Percentiles rank a stretch among this genome's conserved stretches.
These are phyloP conservation scores for Chaetomium globosum DNA, from an alignment of 2,329 filamentous ascomycete genomes.

Conservation along the genomic window DNA sequence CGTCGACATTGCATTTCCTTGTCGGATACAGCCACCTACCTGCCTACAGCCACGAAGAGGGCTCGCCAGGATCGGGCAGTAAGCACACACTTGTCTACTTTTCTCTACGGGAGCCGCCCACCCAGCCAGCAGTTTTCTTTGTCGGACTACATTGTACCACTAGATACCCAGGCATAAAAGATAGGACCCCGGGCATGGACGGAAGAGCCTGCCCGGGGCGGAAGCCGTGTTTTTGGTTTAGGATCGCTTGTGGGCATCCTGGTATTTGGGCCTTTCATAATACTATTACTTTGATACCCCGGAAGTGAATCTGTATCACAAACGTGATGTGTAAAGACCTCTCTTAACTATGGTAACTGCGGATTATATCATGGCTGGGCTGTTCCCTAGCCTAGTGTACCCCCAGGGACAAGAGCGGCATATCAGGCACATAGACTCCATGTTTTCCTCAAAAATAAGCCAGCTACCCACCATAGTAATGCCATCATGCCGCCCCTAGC, in stretches of 20 bases:
- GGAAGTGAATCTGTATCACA: not conserved
- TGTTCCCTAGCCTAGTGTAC: too few relatives aligned
- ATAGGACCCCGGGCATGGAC: not conserved
- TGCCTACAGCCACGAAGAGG: not conserved
- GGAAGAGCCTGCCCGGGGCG: slow-evolving; percentile 8
- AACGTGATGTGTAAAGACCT: not conserved
- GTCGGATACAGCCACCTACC: not conserved
- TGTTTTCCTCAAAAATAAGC: too few relatives aligned
- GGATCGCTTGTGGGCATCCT: not conserved
- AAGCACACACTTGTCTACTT: not conserved
- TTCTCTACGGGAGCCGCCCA: not conserved
- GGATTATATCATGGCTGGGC: not conserved
- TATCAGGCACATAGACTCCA: too few relatives aligned
- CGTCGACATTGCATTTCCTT: not conserved
- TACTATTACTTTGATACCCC: slow-evolving; percentile 17
- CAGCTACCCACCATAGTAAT: not conserved
- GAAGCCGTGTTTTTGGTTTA: slow-evolving; percentile 10
- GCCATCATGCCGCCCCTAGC: too few relatives aligned
- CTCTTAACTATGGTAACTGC: not conserved
- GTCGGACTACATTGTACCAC: slow-evolving; percentile 28
- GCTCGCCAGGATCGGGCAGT: not conserved
- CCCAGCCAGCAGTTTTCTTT: slow-evolving; percentile 20
- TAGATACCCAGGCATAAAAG: slow-evolving; percentile 34
- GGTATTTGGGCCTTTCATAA: slow-evolving; percentile 4
- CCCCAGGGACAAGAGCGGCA: too few relatives aligned